phyloP scores from a whole-genome alignment of 73 alveolate genomes.

The Tetrahymena thermophila region DNA sequence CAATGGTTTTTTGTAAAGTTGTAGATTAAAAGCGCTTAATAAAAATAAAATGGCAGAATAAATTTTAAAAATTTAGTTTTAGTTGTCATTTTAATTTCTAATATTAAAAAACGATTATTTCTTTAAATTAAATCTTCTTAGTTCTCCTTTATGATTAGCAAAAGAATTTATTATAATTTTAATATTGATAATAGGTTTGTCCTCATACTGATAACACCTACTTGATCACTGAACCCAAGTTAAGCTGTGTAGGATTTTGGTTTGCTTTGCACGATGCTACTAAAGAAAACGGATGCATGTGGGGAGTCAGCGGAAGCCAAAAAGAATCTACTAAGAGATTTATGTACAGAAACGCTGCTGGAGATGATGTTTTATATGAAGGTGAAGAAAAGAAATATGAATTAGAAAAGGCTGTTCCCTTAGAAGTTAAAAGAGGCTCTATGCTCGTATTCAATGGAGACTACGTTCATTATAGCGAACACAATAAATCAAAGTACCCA shows the following conservation, averaged over 20 bases:
- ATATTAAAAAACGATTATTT: neutral
- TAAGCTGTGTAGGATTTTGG: conserved; percentile 68
- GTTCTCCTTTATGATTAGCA: neutral
- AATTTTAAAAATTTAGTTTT: no score
- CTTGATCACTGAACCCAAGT: conserved; percentile 54
- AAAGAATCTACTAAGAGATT: conserved; percentile 22
- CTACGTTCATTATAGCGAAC: conserved; percentile 63
- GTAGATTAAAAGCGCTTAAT: no score
- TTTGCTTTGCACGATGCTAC: conserved; percentile 71
- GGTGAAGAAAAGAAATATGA: conserved; percentile 19
- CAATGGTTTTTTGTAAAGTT: no score
- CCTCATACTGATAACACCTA: conserved; percentile 63
- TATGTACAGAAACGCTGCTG: conserved; percentile 22
- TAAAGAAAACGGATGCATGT: conserved; percentile 62
- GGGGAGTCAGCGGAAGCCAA: conserved; percentile 68
- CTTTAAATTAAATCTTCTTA: neutral
- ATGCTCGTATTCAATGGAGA: conserved; percentile 70
- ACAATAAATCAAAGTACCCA: conserved; percentile 48
- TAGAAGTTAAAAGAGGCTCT: conserved; percentile 63
- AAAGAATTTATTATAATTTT: neutral
- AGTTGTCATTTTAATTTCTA: no score
- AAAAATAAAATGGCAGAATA: no score
- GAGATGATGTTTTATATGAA: conserved; percentile 9
- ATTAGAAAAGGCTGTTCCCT: conserved; percentile 52
- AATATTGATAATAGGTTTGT: neutral